A percentile compares a stretch with the other conserved stretches of the same genome.
These are phyloP conservation scores for Penicillium ucsense DNA, from an alignment of 495 filamentous ascomycete species.

Conservation along the genomic window DNA sequence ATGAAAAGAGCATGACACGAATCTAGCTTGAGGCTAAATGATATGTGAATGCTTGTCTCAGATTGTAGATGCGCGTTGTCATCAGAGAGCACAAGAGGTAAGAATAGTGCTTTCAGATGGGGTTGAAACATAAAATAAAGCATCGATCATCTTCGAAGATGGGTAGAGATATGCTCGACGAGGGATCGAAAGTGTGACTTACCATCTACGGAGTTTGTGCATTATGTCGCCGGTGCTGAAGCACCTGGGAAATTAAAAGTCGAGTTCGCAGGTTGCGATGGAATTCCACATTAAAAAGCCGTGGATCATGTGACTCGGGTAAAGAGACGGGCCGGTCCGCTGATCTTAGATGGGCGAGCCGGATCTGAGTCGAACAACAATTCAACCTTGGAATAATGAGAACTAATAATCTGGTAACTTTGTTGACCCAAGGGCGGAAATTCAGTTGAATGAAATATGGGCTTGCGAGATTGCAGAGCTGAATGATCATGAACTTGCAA, in stretches of 20 bases:
- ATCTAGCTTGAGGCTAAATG: not conserved
- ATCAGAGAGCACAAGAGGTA: conserved; percentile 17
- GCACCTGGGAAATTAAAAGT: not conserved
- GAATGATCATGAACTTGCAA: too few relatives aligned
- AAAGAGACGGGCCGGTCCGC: conserved; percentile 1
- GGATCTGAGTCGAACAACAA: too few relatives aligned
- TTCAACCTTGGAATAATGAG: too few relatives aligned
- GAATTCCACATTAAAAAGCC: not conserved
- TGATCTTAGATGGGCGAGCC: not conserved
- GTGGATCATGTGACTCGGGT: conserved; percentile 4
- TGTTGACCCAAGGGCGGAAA: too few relatives aligned
- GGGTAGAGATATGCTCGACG: not conserved
- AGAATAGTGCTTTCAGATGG: conserved; percentile 26
- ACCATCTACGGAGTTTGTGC: too few relatives aligned
- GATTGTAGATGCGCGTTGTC: conserved; percentile 15
- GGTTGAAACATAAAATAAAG: conserved; percentile 35
- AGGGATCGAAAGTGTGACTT: too few relatives aligned
- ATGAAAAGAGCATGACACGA: not conserved
- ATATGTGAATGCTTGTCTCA: not conserved
- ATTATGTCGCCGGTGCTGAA: too few relatives aligned
- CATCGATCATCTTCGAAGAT: conserved; percentile 27
- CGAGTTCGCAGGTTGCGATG: not conserved
- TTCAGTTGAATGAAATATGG: too few relatives aligned
- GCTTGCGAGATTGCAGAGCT: too few relatives aligned
- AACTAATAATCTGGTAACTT: too few relatives aligned